Evolutionary conservation across 768 basidiomycete species (phyloP), one percentile per base, ranked within the genome.

Genomic region (Exidia glandulosa): DNA sequence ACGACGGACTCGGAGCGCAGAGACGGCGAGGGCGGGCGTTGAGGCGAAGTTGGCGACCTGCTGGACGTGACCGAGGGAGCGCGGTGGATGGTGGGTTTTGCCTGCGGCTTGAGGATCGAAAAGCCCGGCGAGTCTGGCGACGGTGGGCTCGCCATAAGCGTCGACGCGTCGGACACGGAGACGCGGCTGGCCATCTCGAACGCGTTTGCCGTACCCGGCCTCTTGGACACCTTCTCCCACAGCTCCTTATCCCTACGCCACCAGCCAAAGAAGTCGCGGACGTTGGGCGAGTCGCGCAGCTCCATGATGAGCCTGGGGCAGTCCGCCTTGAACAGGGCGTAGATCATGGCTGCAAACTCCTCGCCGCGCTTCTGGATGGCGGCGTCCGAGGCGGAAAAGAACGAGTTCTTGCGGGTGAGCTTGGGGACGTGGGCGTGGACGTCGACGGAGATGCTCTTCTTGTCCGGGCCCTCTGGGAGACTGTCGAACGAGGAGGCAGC

Each of bases 401-500:
- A 65, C 0, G 83, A 83, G 3, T 81, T 85, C 66, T 85, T 88
- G 71, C 85, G 87, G 2, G 82, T 80, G 41, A 92, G 76, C 58
- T 76, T 76, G 23, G 90, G 90, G 2, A 92, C 67, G 65, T 82
- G 71, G 4, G 79, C 64, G 65, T 90, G 87, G 45, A 90, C 78
- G 61, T 87, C 81, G 57, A 76, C 79, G n/a, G 83, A 82, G 47
- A 91, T 79, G 14, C 84, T 83, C 55, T 79, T 81, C 4, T 88
- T 87, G 65, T 88, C 79, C n/a, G 89, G 89, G 7, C 88, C 90
- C 6, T 87, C 86, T 13, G 90, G 90, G 23, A 92, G 77, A 1
- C 88, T 90, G 57, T 91, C 90, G 76, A 86, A 92, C 14, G 90
- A 91, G 1, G 90, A 84, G 2, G 90, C 90, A 13, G 48, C 56